Conservation (phyloP, 768 basidiomycete species). For the Mycena kentingensis region DNA sequence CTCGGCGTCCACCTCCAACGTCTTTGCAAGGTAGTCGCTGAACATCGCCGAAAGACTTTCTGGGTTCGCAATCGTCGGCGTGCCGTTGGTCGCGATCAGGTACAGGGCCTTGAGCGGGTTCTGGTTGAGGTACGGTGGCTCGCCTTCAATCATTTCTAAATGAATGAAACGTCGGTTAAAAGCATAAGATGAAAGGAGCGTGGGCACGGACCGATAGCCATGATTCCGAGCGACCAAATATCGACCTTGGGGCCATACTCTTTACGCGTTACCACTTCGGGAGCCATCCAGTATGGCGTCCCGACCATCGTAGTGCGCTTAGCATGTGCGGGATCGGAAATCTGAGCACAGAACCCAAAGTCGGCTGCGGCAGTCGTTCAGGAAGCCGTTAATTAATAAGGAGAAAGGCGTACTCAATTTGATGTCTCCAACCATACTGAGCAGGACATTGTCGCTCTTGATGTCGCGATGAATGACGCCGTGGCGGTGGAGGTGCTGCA, state of each 20-base stretch:
- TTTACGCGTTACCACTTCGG: constrained; percentile 95
- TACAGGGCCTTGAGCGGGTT: constrained; percentile 96
- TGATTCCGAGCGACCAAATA: constrained; percentile 95
- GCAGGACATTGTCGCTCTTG: constrained; percentile 96
- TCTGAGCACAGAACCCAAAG: constrained; percentile 98
- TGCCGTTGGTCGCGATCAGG: constrained; percentile 97
- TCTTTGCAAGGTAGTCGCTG: constrained; percentile 85
- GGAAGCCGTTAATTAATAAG: constrained; percentile 6
- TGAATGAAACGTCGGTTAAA: constrained; percentile 11
- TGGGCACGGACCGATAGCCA: constrained; percentile 79
- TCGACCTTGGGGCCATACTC: constrained; percentile 99
- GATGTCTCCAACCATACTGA: constrained; percentile 93
- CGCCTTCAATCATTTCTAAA: constrained; percentile 96
- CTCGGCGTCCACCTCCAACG: constrained; percentile 93
- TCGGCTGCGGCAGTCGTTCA: constrained; percentile 59
- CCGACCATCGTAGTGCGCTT: constrained; percentile 99
- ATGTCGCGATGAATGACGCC: constrained; percentile 99
- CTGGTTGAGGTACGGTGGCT: constrained; percentile 94
- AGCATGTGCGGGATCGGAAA: constrained; percentile 83
- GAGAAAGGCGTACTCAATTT: constrained; percentile 80
- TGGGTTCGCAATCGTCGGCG: constrained; percentile 93
- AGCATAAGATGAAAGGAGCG: constrained; percentile 1
- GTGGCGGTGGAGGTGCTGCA: constrained; percentile 93
- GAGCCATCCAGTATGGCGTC: constrained; percentile 99
- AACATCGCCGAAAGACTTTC: constrained; percentile 72